Evolutionary conservation across 805 yeast genomes (phyloP).

Genomic region (Monosporozyma unispora): DNA sequence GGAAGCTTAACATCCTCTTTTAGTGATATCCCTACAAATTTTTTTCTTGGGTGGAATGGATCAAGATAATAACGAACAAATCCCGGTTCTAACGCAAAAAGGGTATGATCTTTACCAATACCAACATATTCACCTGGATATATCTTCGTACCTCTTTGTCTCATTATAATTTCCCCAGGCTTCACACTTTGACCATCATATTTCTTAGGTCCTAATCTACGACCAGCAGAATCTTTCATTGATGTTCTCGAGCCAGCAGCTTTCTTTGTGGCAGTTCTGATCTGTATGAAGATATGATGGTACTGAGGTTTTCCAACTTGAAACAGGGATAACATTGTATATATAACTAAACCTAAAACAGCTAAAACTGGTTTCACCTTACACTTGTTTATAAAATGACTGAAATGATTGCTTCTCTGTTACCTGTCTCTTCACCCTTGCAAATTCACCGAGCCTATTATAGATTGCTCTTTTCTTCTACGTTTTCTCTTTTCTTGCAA

Average conservation of each 20-base stretch:
- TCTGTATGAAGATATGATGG: slow-evolving; percentile 25
- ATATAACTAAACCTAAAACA: background rate
- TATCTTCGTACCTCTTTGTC: slow-evolving; percentile 92
- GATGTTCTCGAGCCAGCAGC: slow-evolving; percentile 94
- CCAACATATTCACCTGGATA: slow-evolving; percentile 89
- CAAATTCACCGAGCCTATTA: too few species aligned
- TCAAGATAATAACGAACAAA: slow-evolving; percentile 83
- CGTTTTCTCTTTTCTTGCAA: too few species aligned
- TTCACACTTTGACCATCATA: slow-evolving; percentile 66
- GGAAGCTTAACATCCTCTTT: slow-evolving; percentile 59
- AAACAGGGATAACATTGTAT: background rate
- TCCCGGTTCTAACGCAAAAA: slow-evolving; percentile 88
- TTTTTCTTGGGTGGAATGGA: slow-evolving; percentile 92
- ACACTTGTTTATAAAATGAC: too few species aligned
- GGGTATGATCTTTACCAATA: slow-evolving; percentile 90
- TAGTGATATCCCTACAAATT: slow-evolving; percentile 82
- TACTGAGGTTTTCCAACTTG: background rate
- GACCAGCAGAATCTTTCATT: slow-evolving; percentile 90
- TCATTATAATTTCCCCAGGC: slow-evolving; percentile 79
- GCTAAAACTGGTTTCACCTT: too few species aligned
- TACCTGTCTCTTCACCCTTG: too few species aligned
- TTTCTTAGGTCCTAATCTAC: slow-evolving; percentile 84
- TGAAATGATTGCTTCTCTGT: too few species aligned
- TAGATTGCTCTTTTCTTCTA: too few species aligned
- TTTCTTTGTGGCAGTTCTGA: slow-evolving; percentile 87